A percentile compares a stretch with the other conserved stretches of the same genome.
Evolutionary conservation across 352 stramenopile species (phyloP).

Genomic region (Pythium brachiatum): DNA sequence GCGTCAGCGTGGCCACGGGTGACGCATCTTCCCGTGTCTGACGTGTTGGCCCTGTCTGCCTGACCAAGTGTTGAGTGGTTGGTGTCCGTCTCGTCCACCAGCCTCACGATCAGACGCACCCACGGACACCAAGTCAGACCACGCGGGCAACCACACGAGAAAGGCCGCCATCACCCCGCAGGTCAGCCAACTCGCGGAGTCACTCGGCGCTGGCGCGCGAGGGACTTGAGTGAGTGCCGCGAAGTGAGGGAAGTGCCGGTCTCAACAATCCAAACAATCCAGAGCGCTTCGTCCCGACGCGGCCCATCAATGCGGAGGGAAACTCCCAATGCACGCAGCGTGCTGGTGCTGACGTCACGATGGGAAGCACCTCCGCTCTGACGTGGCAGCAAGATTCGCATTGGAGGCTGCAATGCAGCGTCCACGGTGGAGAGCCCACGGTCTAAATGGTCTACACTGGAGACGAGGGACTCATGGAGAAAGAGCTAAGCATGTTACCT

Average conservation of each 20-base stretch:
- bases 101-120: background rate
- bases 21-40: background rate
- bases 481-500: no score
- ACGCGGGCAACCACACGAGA: background rate
- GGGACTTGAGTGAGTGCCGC: conserved; percentile 1
- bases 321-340: background rate
- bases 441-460: no score
- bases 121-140: background rate
- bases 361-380: no score
- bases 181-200: background rate
- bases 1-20: background rate
- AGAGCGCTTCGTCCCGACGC: background rate
- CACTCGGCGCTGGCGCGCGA: background rate
- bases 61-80: background rate
- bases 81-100: background rate
- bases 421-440: no score
- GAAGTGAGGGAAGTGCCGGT: background rate
- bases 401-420: no score
- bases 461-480: no score
- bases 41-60: background rate
- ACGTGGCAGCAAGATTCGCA: no score
- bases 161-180: background rate
- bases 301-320: background rate
- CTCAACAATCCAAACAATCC: conserved; percentile 2
- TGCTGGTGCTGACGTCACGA: no score